Percentiles rank a stretch among this genome's conserved stretches.
phyloP scores from a whole-genome alignment of 1,284 basidiomycete species.

The Testicularia cyperi region DNA sequence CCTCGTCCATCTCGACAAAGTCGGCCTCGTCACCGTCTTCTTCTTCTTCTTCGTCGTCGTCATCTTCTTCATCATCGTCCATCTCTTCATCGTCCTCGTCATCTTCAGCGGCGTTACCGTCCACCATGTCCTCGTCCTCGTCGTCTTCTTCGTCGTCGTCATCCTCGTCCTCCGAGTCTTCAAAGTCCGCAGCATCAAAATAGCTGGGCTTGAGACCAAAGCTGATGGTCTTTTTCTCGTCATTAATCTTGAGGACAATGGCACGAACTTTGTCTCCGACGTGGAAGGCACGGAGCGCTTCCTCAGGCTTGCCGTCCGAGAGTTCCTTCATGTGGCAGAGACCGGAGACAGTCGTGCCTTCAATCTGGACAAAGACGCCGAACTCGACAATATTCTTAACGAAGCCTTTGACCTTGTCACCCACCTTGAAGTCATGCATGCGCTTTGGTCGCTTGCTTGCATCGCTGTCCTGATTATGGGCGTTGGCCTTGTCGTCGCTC shows the following conservation, averaged over 20 bases:
- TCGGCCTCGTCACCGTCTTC: conserved; percentile 21
- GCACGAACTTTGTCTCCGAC: conserved; percentile 85
- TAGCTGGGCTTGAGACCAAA: conserved; percentile 87
- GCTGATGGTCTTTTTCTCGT: conserved; percentile 75
- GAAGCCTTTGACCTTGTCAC: conserved; percentile 60
- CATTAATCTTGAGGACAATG: conserved; percentile 72
- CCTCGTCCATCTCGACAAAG: conserved; percentile 52
- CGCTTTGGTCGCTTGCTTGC: conserved; percentile 20
- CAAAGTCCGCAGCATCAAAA: conserved; percentile 65
- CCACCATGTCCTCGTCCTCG: conserved; percentile 18
- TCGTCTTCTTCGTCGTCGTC: conserved; percentile 62
- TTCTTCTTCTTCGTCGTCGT: conserved; percentile 34
- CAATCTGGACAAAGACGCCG: conserved; percentile 87
- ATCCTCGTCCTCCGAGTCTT: conserved; percentile 54
- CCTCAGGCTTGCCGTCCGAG: conserved; percentile 49
- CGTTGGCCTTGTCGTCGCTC: background rate
- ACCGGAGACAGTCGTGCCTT: conserved; percentile 78
- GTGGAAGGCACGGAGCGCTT: conserved; percentile 79
- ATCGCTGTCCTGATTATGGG: conserved; percentile 3
- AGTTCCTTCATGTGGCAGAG: conserved; percentile 76
- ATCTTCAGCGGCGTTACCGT: conserved; percentile 26
- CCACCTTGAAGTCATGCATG: conserved; percentile 48
- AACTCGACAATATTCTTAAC: conserved; percentile 72
- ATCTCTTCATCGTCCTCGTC: conserved; percentile 42
- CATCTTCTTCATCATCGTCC: conserved; percentile 34